A percentile compares a stretch with the other conserved stretches of the same genome.
These are phyloP conservation scores for Prunus mongolica DNA, from an alignment of 306 rosid species.

Conservation along the genomic window DNA sequence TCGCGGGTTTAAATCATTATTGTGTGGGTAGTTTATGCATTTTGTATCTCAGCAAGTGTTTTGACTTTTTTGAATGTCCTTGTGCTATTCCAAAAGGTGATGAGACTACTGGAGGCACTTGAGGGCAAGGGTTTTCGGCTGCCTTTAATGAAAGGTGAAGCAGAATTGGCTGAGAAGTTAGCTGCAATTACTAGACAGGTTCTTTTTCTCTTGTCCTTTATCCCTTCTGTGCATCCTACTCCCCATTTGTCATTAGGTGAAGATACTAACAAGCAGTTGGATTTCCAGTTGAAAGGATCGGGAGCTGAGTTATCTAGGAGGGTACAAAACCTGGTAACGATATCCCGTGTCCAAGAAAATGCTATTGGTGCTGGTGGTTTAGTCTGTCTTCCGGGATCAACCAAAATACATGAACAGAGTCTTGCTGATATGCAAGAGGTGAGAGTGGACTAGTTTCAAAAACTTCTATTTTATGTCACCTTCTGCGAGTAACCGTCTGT, in stretches of 20 bases:
- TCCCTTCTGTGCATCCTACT: not conserved
- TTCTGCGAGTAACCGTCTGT: not conserved
- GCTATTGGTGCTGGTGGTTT: constrained; percentile 55
- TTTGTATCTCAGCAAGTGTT: not conserved
- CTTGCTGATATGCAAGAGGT: constrained; percentile 91
- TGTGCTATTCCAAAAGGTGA: constrained; percentile 51
- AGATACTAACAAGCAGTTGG: constrained; percentile 24
- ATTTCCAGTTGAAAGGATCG: constrained; percentile 82
- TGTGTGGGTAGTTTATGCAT: not conserved
- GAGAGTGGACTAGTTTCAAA: constrained; percentile 4
- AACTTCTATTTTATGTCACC: not conserved
- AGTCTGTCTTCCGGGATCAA: constrained; percentile 70
- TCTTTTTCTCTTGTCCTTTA: not conserved
- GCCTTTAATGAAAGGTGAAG: constrained; percentile 93
- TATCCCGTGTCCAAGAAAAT: constrained; percentile 73
- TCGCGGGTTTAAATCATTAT: not conserved
- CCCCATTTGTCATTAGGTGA: not conserved
- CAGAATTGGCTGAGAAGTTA: constrained; percentile 82
- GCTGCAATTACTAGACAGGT: constrained; percentile 91
- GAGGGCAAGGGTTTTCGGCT: constrained; percentile 90
- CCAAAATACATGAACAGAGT: constrained; percentile 84
- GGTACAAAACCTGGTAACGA: constrained; percentile 69
- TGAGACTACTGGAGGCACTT: constrained; percentile 88
- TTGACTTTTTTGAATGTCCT: not conserved
- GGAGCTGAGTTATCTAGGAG: constrained; percentile 89